phyloP scores from a whole-genome alignment of 2,329 filamentous ascomycete genomes.

The Aspergillus sp. region DNA sequence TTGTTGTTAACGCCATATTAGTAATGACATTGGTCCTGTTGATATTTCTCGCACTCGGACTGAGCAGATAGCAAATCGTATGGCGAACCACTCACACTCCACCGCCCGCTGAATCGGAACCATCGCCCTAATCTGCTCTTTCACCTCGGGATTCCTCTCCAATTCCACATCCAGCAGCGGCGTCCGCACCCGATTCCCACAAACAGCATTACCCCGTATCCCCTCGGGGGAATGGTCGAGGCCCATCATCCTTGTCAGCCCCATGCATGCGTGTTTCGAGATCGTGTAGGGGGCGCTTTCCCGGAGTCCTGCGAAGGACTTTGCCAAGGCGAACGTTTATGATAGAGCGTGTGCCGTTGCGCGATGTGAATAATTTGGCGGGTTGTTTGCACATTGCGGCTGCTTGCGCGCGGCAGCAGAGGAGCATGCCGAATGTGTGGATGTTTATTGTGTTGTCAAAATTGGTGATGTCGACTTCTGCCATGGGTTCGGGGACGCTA shows the following conservation, averaged over 20 bases:
- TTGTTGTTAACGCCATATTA: constrained; percentile 3
- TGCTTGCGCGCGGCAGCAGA: background rate
- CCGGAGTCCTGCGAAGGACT: background rate
- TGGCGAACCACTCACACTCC: constrained; percentile 4
- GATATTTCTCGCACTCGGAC: constrained; percentile 12
- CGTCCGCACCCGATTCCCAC: constrained; percentile 26
- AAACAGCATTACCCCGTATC: constrained; percentile 33
- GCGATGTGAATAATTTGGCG: background rate
- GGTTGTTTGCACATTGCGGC: constrained; percentile 11
- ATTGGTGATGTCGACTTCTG: constrained; percentile 9
- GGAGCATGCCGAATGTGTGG: constrained; percentile 5
- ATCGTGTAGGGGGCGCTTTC: constrained; percentile 7
- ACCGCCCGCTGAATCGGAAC: constrained; percentile 10
- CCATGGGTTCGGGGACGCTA: background rate
- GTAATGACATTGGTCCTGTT: constrained; percentile 7
- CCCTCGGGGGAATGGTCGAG: background rate
- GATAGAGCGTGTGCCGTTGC: constrained; percentile 2
- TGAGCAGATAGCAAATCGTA: constrained; percentile 7
- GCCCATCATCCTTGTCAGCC: constrained; percentile 6
- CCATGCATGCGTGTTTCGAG: constrained; percentile 13
- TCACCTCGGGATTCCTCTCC: background rate
- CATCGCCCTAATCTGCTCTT: background rate
- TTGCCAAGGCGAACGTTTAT: constrained; percentile 3
- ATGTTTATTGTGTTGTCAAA: constrained; percentile 6
- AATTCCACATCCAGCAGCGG: constrained; percentile 8